Percentiles rank a stretch among this genome's conserved stretches.
phyloP scores from a whole-genome alignment of 2,329 filamentous ascomycete species.

The Beauveria medogensis region DNA sequence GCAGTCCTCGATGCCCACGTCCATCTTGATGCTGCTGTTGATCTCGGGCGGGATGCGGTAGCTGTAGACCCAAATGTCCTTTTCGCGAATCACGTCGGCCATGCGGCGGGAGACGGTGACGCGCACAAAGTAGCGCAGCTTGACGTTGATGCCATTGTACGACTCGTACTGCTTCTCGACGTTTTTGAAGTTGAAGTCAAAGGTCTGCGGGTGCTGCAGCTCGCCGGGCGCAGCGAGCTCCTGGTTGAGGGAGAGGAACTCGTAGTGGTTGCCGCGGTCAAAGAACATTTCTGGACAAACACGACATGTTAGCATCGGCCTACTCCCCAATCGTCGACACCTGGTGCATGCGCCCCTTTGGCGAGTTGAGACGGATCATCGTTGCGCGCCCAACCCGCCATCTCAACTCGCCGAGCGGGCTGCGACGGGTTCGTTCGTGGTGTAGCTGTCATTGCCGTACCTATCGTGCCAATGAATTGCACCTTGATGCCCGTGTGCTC shows the following conservation, averaged over 20 bases:
- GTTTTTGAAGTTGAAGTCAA: conserved; percentile 99
- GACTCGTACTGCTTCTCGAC: conserved; percentile 99
- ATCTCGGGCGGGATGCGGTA: conserved; percentile 97
- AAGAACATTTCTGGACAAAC: conserved; percentile 89
- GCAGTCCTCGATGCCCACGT: conserved; percentile 98
- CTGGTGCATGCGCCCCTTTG: not conserved
- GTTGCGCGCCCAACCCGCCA: not conserved
- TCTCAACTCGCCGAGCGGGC: not conserved
- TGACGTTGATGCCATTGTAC: conserved; percentile 99
- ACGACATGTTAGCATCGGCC: not conserved
- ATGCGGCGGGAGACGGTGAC: conserved; percentile 95
- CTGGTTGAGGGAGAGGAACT: conserved; percentile 94
- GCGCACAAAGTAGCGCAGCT: conserved; percentile 94
- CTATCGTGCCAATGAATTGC: conserved; percentile 98
- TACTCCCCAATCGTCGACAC: not conserved
- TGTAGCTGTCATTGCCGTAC: conserved; percentile 36
- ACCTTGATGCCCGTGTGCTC: conserved; percentile 99
- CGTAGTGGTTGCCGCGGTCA: conserved; percentile 97
- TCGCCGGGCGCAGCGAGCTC: conserved; percentile 95
- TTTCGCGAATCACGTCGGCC: conserved; percentile 96
- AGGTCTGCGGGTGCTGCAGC: conserved; percentile 96
- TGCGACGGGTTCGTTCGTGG: not conserved
- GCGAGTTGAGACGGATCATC: too few species aligned
- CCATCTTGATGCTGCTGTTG: conserved; percentile 99
- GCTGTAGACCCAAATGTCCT: conserved; percentile 99